phyloP scores from a whole-genome alignment of 2,329 filamentous ascomycete genomes.

The Penicillium hordei region DNA sequence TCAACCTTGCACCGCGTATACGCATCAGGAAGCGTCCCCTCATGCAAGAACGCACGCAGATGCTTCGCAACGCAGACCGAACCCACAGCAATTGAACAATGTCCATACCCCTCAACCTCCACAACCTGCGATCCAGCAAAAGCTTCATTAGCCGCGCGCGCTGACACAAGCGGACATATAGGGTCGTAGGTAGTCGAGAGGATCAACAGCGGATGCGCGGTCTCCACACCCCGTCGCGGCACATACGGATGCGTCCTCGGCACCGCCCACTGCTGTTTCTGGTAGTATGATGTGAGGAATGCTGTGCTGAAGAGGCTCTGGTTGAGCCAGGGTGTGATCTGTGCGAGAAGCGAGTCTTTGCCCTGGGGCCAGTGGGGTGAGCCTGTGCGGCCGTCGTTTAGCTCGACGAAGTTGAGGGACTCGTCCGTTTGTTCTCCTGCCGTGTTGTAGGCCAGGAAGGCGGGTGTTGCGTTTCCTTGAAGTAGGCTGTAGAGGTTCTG shows the following conservation, averaged over 20 bases:
- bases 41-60: conserved; percentile 21
- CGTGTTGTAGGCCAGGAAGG: conserved; percentile 5
- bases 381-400: conserved; percentile 11
- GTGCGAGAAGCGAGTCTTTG: neutral
- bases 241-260: conserved; percentile 16
- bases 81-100: conserved; percentile 23
- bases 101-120: conserved; percentile 25
- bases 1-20: conserved; percentile 17
- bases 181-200: conserved; percentile 26
- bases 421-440: neutral
- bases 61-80: conserved; percentile 24
- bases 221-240: conserved; percentile 16
- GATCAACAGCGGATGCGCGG: conserved; percentile 24
- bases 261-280: conserved; percentile 12
- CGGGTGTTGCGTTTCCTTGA: conserved; percentile 8
- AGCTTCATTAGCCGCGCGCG: conserved; percentile 22
- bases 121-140: conserved; percentile 25
- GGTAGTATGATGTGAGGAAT: neutral
- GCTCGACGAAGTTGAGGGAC: neutral
- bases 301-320: neutral
- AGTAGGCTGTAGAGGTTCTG: conserved; percentile 5
- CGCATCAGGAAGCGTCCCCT: conserved; percentile 19
- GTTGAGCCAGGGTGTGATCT: conserved; percentile 9
- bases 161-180: conserved; percentile 23
- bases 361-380: conserved; percentile 5